Percentiles rank a stretch among this genome's conserved stretches.
These are phyloP conservation scores for Nyctanthes arbortristis DNA, from an alignment of 257 asterid species.

Conservation along the genomic window DNA sequence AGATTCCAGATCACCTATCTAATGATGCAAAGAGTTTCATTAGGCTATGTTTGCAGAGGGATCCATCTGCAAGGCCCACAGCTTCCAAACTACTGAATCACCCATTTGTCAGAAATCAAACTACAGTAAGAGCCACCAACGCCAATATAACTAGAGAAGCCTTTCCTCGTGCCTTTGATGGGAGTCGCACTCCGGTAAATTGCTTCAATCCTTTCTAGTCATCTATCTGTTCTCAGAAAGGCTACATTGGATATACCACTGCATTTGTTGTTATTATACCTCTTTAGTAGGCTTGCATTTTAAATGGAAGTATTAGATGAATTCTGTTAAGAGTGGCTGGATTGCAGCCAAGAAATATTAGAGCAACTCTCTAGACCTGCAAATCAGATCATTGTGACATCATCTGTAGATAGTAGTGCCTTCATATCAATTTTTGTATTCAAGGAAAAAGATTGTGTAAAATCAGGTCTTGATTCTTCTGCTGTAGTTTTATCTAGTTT, in stretches of 20 bases:
- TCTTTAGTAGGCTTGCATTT: neutral
- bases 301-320: neutral
- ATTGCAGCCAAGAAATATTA: neutral
- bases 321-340: slow-evolving; percentile 1
- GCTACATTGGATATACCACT: neutral
- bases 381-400: neutral
- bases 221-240: neutral
- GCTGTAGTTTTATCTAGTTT: neutral
- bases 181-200: slow-evolving; percentile 82
- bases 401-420: slow-evolving; percentile 17
- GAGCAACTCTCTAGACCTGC: slow-evolving; percentile 10
- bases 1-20: slow-evolving; percentile 81
- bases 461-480: neutral
- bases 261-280: neutral
- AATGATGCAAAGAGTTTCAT: slow-evolving; percentile 71
- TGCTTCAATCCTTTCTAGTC: slow-evolving; percentile 16
- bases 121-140: slow-evolving; percentile 50
- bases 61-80: slow-evolving; percentile 66
- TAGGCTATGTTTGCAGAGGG: too few species aligned
- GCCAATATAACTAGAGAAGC: slow-evolving; percentile 65
- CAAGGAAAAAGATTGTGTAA: neutral
- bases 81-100: slow-evolving; percentile 69
- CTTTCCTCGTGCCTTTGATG: slow-evolving; percentile 80
- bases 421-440: neutral
- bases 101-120: slow-evolving; percentile 81